phyloP scores from a whole-genome alignment of 768 basidiomycete species.

The Lentinula aciculospora region DNA sequence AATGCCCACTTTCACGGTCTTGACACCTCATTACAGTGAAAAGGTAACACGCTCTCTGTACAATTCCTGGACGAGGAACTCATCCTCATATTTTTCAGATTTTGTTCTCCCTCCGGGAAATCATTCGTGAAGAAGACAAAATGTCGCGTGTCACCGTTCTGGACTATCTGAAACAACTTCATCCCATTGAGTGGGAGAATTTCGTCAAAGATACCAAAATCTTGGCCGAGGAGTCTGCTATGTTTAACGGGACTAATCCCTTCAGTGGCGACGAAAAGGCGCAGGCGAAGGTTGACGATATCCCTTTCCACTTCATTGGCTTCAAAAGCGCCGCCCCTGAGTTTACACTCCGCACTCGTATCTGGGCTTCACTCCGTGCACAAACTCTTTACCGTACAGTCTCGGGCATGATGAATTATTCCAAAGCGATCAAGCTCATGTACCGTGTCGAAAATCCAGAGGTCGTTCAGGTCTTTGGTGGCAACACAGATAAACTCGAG shows the following conservation, averaged over 20 bases:
- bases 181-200: constrained; percentile 98
- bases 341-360: constrained; percentile 96
- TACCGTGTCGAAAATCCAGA: constrained; percentile 99
- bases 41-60: constrained; percentile 47
- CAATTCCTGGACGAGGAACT: background rate
- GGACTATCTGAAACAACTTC: constrained; percentile 97
- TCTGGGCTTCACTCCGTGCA: constrained; percentile 98
- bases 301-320: constrained; percentile 97
- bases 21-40: constrained; percentile 98
- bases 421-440: constrained; percentile 98
- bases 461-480: constrained; percentile 94
- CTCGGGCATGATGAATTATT: constrained; percentile 99
- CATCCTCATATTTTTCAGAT: constrained; percentile 43
- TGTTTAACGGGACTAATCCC: constrained; percentile 74
- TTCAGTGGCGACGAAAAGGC: constrained; percentile 75
- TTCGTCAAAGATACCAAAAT: constrained; percentile 99
- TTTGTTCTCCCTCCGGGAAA: constrained; percentile 91
- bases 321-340: constrained; percentile 99
- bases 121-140: constrained; percentile 97
- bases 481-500: constrained; percentile 95
- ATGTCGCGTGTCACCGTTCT: constrained; percentile 94
- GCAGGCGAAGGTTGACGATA: constrained; percentile 78
- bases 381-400: constrained; percentile 99
- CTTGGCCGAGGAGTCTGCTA: constrained; percentile 89
- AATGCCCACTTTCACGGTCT: constrained; percentile 99